Conservation (phyloP, 331 rosid species). For the Acacia concinna region DNA sequence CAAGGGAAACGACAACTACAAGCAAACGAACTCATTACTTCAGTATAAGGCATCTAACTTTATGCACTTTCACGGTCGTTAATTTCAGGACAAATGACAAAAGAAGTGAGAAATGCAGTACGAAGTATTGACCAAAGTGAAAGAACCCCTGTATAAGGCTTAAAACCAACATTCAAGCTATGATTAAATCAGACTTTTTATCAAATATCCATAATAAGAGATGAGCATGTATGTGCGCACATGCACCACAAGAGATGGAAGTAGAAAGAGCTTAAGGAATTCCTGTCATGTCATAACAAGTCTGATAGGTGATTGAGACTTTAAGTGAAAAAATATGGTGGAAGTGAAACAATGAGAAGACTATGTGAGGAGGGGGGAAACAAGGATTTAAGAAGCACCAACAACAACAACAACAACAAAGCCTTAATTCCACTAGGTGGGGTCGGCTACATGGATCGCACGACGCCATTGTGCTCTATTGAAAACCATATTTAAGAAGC, state of each 20-base stretch:
- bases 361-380: not conserved
- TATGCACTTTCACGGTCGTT: not conserved
- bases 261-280: not conserved
- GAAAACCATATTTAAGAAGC: not conserved
- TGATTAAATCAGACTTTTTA: not conserved
- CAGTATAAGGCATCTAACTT: not conserved
- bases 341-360: not conserved
- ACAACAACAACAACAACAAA: no score
- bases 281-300: not conserved
- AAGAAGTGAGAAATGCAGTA: not conserved
- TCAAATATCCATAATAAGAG: not conserved
- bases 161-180: not conserved
- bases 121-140: not conserved
- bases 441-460: no score
- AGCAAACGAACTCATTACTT: not conserved
- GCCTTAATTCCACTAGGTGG: no score
- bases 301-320: not conserved
- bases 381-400: not conserved
- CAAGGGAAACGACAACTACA: conserved; percentile 9
- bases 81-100: conserved; percentile 4
- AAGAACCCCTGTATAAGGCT: no score
- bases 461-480: no score
- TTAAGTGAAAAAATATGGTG: not conserved
- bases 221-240: not conserved
- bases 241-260: not conserved